phyloP scores from a whole-genome alignment of 2,329 filamentous ascomycete species.

The Penicillium polonicum region DNA sequence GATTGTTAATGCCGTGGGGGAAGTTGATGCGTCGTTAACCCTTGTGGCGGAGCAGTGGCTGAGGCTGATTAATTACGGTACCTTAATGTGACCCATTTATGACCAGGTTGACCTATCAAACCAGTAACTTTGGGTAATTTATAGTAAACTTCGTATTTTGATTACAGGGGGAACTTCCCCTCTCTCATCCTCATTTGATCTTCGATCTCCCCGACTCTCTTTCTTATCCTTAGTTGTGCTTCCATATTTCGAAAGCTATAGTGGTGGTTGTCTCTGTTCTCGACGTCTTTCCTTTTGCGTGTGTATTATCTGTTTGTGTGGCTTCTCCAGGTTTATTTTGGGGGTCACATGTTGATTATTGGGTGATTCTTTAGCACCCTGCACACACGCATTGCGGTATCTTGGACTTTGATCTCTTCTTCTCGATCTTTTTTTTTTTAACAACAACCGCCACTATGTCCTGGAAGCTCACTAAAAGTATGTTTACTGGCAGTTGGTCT shows the following conservation, averaged over 20 bases:
- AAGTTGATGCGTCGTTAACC: conserved; percentile 10
- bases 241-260: conserved; percentile 13
- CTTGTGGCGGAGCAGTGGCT: conserved; percentile 13
- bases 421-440: conserved; percentile 9
- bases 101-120: not conserved
- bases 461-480: conserved; percentile 78
- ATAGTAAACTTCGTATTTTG: not conserved
- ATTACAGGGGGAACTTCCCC: conserved; percentile 15
- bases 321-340: conserved; percentile 17
- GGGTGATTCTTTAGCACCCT: conserved; percentile 23
- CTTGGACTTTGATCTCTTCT: conserved; percentile 21
- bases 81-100: not conserved
- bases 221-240: conserved; percentile 13
- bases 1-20: not conserved
- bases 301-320: conserved; percentile 14
- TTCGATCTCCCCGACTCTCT: conserved; percentile 7
- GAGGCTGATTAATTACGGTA: conserved; percentile 12
- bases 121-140: fast-evolving
- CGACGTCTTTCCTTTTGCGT: conserved; percentile 8
- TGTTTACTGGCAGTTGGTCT: conserved; percentile 40
- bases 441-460: conserved; percentile 56
- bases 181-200: conserved; percentile 16
- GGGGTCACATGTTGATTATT: conserved; percentile 27
- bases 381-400: conserved; percentile 19
- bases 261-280: conserved; percentile 11